These are phyloP conservation scores for Phytophthora cajani DNA, from an alignment of 352 stramenopile species.

Conservation along the genomic window DNA sequence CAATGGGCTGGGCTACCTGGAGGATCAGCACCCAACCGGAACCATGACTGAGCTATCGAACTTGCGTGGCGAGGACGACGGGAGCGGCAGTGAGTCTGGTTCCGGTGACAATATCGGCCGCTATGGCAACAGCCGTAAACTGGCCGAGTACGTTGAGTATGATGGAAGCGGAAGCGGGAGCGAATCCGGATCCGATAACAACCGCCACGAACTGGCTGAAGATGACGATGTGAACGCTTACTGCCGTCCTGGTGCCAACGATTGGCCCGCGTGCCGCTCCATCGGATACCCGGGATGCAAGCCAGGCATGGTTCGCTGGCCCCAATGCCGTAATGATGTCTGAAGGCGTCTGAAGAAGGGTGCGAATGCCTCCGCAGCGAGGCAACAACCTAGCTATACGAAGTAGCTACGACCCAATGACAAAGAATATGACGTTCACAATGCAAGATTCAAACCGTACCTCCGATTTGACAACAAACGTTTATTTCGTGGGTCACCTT, in stretches of 20 bases:
- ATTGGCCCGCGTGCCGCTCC: constrained; percentile 11
- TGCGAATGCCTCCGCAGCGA: neutral
- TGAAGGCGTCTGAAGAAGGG: neutral
- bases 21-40: neutral
- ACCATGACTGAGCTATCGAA: too few relatives aligned
- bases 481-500: neutral
- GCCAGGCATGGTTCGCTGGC: constrained; percentile 11
- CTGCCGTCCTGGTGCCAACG: constrained; percentile 6
- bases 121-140: too few relatives aligned
- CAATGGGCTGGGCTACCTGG: neutral
- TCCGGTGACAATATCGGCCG: too few relatives aligned
- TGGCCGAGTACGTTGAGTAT: too few relatives aligned
- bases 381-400: neutral
- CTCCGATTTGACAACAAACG: neutral
- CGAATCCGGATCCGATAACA: neutral
- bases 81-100: too few relatives aligned
- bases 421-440: neutral
- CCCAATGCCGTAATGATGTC: constrained; percentile 7
- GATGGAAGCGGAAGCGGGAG: neutral
- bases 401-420: neutral
- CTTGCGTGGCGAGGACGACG: too few relatives aligned
- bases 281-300: constrained; percentile 11
- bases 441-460: too few relatives aligned
- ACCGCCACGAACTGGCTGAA: neutral
- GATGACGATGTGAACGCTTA: neutral